phyloP scores from a whole-genome alignment of 441 rosid species.

The Populus hybrid region DNA sequence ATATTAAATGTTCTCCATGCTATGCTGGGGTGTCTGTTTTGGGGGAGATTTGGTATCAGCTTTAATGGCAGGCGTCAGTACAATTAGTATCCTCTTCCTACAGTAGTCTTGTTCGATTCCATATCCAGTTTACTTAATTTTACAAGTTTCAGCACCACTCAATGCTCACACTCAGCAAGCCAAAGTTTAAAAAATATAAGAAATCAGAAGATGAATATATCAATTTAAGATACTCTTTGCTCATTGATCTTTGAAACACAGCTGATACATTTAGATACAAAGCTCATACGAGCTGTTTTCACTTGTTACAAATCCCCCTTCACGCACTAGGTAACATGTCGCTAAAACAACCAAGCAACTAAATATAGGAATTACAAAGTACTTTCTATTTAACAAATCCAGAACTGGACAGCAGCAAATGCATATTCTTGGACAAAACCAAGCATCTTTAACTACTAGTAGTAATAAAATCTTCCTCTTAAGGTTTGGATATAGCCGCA shows the following conservation, averaged over 20 bases:
- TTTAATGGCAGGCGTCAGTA: too few species aligned
- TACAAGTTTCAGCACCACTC: too few species aligned
- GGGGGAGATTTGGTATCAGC: too few species aligned
- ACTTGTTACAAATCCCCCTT: not conserved
- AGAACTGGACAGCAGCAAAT: not conserved
- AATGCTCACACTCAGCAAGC: not conserved
- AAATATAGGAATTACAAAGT: not conserved
- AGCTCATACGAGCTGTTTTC: not conserved
- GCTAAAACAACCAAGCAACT: not conserved
- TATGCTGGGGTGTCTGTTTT: too few species aligned
- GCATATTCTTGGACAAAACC: not conserved
- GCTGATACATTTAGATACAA: not conserved
- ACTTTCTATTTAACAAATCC: too few species aligned
- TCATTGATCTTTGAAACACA: not conserved
- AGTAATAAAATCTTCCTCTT: not conserved
- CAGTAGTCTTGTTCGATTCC: too few species aligned
- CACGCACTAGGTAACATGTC: not conserved
- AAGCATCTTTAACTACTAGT: not conserved
- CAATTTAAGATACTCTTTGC: not conserved
- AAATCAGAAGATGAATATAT: not conserved
- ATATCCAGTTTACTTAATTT: too few species aligned
- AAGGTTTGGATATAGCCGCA: not conserved
- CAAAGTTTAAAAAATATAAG: not conserved
- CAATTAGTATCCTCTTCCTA: too few species aligned
- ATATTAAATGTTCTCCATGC: too few species aligned